Percentiles rank a stretch among this genome's conserved stretches.
phyloP scores from a whole-genome alignment of 768 basidiomycete species.

The Candolleomyces efflorescens region DNA sequence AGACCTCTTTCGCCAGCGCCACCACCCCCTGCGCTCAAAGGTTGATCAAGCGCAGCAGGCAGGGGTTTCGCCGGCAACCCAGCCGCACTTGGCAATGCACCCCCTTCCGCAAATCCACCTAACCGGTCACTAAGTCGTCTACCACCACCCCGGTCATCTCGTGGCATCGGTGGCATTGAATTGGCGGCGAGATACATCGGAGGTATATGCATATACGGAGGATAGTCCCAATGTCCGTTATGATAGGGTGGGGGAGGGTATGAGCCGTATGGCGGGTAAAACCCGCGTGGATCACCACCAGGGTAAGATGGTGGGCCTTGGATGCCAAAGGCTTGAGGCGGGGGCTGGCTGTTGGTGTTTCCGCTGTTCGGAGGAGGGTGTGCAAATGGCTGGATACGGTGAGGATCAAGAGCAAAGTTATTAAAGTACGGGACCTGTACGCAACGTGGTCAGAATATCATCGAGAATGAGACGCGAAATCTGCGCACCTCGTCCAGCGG shows the following conservation, averaged over 20 bases:
- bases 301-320: slow-evolving; percentile 51
- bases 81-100: slow-evolving; percentile 55
- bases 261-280: slow-evolving; percentile 20
- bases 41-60: slow-evolving; percentile 47
- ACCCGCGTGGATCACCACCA: slow-evolving; percentile 16
- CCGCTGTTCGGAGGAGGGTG: slow-evolving; percentile 69
- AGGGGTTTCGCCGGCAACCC: slow-evolving; percentile 80
- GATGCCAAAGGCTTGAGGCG: slow-evolving; percentile 83
- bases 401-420: slow-evolving; percentile 94
- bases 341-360: slow-evolving; percentile 64
- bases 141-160: slow-evolving; percentile 47
- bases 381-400: slow-evolving; percentile 81
- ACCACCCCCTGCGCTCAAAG: slow-evolving; percentile 48
- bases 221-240: slow-evolving; percentile 44
- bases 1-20: slow-evolving; percentile 45
- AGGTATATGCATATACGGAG: slow-evolving; percentile 19
- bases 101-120: slow-evolving; percentile 61
- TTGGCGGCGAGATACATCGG: slow-evolving; percentile 33
- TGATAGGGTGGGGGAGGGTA: slow-evolving; percentile 45
- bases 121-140: slow-evolving; percentile 72
- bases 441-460: slow-evolving; percentile 12
- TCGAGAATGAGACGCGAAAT: neutral
- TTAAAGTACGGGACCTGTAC: slow-evolving; percentile 84
- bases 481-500: slow-evolving; percentile 72
- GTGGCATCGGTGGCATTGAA: slow-evolving; percentile 42